Percentiles rank a stretch among this genome's conserved stretches.
Evolutionary conservation across 2,329 filamentous ascomycete species (phyloP).

Genomic region (Fonsecaea monophora): DNA sequence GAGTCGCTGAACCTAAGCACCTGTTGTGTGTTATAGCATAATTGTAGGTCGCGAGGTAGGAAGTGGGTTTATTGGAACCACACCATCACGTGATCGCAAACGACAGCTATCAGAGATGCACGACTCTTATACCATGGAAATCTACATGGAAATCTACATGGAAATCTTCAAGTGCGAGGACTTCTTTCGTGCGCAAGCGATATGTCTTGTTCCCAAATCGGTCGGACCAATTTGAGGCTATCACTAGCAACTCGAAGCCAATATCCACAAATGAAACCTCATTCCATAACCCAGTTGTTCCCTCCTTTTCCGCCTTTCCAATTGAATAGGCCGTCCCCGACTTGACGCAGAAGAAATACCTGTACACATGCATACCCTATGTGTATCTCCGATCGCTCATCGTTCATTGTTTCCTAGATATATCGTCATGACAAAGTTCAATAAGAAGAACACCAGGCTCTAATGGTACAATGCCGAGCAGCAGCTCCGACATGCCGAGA

Average conservation of each 20-base stretch:
- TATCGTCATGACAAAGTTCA: conserved; percentile 30
- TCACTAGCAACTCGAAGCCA: conserved; percentile 4
- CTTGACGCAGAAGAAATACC: conserved; percentile 12
- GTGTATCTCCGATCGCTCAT: conserved; percentile 26
- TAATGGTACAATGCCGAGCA: conserved; percentile 36
- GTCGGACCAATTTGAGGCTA: neutral
- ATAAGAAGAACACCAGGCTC: conserved; percentile 25
- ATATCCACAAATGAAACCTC: conserved; percentile 7
- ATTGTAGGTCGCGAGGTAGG: too few relatives aligned
- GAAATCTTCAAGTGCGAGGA: neutral
- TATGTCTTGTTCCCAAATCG: conserved; percentile 2
- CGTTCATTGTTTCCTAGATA: conserved; percentile 29
- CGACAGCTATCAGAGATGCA: too few relatives aligned
- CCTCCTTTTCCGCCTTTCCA: conserved; percentile 6
- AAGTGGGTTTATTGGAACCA: too few relatives aligned
- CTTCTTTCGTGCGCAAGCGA: neutral
- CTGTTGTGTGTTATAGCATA: too few relatives aligned
- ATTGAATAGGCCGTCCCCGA: neutral
- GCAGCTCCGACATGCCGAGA: conserved; percentile 34
- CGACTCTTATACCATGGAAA: too few relatives aligned
- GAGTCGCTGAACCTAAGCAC: too few relatives aligned
- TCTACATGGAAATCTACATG: neutral
- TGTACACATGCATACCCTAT: conserved; percentile 30
- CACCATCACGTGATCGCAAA: too few relatives aligned
- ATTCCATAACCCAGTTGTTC: neutral